Conservation (phyloP, 345 rosid genomes). For the Odontarrhena argentea region DNA sequence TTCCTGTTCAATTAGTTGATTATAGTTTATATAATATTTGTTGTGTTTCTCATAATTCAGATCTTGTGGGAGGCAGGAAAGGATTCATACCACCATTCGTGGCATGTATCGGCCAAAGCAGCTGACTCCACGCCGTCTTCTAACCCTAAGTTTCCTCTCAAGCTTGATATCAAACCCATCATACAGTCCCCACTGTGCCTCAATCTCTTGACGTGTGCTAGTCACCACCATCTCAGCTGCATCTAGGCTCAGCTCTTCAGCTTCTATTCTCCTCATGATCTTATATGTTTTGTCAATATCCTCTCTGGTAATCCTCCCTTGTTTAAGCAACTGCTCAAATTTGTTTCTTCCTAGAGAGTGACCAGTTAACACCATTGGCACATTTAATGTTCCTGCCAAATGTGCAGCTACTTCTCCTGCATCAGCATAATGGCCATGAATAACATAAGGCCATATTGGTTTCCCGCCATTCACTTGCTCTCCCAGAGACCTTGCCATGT, state of each 20-base stretch:
- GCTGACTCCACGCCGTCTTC: constrained; percentile 85
- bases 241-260: constrained; percentile 88
- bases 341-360: constrained; percentile 98
- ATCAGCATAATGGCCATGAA: constrained; percentile 96
- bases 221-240: constrained; percentile 97
- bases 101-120: constrained; percentile 97
- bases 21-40: background rate
- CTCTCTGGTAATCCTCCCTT: constrained; percentile 82
- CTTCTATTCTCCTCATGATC: constrained; percentile 95
- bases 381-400: constrained; percentile 88
- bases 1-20: background rate
- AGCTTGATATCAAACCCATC: constrained; percentile 97
- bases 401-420: constrained; percentile 95
- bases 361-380: constrained; percentile 97
- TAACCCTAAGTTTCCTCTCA: constrained; percentile 86
- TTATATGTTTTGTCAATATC: constrained; percentile 89
- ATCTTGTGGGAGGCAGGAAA: constrained; percentile 1
- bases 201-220: constrained; percentile 93
- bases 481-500: constrained; percentile 83
- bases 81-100: constrained; percentile 54
- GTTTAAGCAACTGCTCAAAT: constrained; percentile 91
- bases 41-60: constrained; percentile 23
- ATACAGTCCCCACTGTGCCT: constrained; percentile 98
- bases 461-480: constrained; percentile 78
- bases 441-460: constrained; percentile 94